Percentiles rank a stretch among this genome's conserved stretches.
Evolutionary conservation across 306 rosid genomes (phyloP).

Genomic region (Trifolium pratense): DNA sequence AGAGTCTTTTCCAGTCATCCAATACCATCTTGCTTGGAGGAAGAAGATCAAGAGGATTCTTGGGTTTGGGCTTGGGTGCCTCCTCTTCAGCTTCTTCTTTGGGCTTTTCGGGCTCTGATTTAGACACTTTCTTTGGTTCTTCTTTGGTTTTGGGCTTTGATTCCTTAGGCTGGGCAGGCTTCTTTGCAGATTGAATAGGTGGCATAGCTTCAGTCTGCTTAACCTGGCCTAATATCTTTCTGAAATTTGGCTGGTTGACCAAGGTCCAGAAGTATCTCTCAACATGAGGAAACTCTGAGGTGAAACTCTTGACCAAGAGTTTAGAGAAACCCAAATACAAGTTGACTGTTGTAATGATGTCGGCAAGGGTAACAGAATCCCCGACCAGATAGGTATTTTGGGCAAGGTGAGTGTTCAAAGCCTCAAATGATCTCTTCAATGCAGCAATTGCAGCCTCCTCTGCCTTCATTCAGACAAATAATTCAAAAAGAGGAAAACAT

Average conservation of each 20-base stretch:
- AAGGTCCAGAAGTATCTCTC: constrained; percentile 95
- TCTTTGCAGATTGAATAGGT: constrained; percentile 67
- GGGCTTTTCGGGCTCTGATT: constrained; percentile 48
- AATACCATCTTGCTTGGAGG: constrained; percentile 88
- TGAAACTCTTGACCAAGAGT: constrained; percentile 64
- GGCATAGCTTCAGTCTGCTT: constrained; percentile 65
- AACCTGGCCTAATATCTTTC: constrained; percentile 71
- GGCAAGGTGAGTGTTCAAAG: constrained; percentile 77
- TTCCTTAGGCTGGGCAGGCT: constrained; percentile 74
- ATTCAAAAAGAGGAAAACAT: background rate
- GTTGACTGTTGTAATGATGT: constrained; percentile 60
- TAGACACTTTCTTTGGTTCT: constrained; percentile 64
- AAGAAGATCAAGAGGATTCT: constrained; percentile 87
- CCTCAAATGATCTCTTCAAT: constrained; percentile 68
- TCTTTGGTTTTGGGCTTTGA: constrained; percentile 66
- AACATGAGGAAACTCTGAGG: constrained; percentile 87
- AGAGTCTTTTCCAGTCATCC: constrained; percentile 95
- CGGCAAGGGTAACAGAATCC: constrained; percentile 79
- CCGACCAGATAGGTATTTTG: constrained; percentile 82
- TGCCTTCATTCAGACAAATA: constrained; percentile 51
- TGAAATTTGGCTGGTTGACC: constrained; percentile 90
- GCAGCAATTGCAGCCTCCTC: constrained; percentile 74
- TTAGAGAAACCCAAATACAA: constrained; percentile 50
- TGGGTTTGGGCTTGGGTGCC: constrained; percentile 92
- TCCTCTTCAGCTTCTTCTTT: constrained; percentile 64